phyloP scores from a whole-genome alignment of 352 stramenopile species.

The Phytopythium delawarense region DNA sequence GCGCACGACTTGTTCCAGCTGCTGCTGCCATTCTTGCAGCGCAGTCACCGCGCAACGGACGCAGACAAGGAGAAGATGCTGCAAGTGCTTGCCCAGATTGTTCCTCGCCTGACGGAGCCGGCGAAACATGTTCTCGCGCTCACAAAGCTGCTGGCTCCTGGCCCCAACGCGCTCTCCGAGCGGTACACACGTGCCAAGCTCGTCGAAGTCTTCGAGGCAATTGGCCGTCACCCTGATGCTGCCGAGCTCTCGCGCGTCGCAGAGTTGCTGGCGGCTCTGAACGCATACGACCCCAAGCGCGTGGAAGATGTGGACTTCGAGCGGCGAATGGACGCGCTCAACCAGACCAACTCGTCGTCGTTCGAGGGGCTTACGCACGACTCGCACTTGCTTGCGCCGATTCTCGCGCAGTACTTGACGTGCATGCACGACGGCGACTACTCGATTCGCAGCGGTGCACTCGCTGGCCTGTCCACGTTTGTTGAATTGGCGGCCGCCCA shows the following conservation, averaged over 20 bases:
- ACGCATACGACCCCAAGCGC: conserved; percentile 73
- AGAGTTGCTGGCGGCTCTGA: conserved; percentile 49
- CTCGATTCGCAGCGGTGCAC: conserved; percentile 71
- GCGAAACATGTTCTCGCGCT: conserved; percentile 75
- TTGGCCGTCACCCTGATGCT: conserved; percentile 39
- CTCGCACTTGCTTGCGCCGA: conserved; percentile 62
- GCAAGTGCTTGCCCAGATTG: conserved; percentile 66
- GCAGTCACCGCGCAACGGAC: conserved; percentile 70
- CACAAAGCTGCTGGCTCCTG: conserved; percentile 69
- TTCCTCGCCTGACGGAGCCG: conserved; percentile 65
- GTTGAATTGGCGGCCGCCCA: conserved; percentile 36
- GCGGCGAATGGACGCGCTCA: conserved; percentile 69
- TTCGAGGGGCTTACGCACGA: conserved; percentile 66
- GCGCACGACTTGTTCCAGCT: conserved; percentile 84
- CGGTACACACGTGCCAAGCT: conserved; percentile 55
- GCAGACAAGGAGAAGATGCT: conserved; percentile 84
- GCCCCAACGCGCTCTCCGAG: conserved; percentile 69
- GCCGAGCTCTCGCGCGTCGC: conserved; percentile 34
- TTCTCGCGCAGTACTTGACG: conserved; percentile 75
- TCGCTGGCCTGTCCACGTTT: conserved; percentile 55
- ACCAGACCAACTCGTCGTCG: conserved; percentile 48
- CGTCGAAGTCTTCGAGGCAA: conserved; percentile 62
- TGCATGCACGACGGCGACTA: conserved; percentile 84
- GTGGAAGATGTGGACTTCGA: conserved; percentile 87
- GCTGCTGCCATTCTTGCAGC: conserved; percentile 76